Conservation (phyloP, 2,329 filamentous ascomycete species). For the Diplodia mutila region DNA sequence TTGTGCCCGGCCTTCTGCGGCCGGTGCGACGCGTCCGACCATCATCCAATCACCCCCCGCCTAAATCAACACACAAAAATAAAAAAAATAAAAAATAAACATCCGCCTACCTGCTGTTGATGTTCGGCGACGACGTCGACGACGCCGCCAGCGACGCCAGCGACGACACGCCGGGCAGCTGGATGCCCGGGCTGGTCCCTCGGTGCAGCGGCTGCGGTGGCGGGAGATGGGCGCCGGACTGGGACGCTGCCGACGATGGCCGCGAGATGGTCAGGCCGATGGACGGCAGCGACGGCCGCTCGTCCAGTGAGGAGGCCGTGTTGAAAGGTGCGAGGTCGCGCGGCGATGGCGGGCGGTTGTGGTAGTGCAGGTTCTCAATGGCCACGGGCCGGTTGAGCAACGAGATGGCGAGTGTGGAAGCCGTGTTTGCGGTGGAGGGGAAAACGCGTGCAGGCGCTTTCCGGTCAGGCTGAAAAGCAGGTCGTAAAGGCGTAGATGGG, state of each 20-base stretch:
- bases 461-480: neutral
- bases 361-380: constrained; percentile 49
- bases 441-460: constrained; percentile 24
- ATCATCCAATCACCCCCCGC: constrained; percentile 31
- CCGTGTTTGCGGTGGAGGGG: constrained; percentile 45
- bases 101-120: constrained; percentile 43
- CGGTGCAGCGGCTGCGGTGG: constrained; percentile 39
- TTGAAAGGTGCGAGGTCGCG: constrained; percentile 53
- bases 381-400: constrained; percentile 63
- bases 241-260: constrained; percentile 52
- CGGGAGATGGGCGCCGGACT: constrained; percentile 35
- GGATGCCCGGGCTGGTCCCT: constrained; percentile 44
- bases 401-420: constrained; percentile 62
- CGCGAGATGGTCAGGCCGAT: constrained; percentile 56
- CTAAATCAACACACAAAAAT: constrained; percentile 13
- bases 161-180: constrained; percentile 62
- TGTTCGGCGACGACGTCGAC: constrained; percentile 50
- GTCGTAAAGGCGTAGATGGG: neutral
- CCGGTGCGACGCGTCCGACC: constrained; percentile 26
- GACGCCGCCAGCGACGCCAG: constrained; percentile 60
- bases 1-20: constrained; percentile 31
- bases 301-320: constrained; percentile 51
- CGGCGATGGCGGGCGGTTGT: constrained; percentile 52
- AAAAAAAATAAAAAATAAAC: neutral
- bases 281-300: constrained; percentile 52